Conservation (phyloP, 192 early-diverging fungal species). For the Coemansia sp. region DNA sequence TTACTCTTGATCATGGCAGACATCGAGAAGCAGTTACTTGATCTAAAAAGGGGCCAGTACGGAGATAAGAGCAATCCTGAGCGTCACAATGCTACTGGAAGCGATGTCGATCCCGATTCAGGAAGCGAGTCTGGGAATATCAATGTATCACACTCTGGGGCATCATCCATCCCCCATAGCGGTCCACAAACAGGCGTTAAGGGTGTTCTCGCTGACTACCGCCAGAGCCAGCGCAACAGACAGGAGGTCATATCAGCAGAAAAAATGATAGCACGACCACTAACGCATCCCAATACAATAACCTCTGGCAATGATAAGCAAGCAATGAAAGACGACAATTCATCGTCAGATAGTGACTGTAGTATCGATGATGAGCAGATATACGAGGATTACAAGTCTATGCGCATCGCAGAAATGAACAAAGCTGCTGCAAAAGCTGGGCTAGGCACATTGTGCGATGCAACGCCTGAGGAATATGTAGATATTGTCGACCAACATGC, state of each 20-base stretch:
- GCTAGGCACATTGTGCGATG: slow-evolving; percentile 16
- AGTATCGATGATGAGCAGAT: slow-evolving; percentile 19
- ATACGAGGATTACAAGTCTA: slow-evolving; percentile 36
- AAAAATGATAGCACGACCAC: slow-evolving; percentile 7
- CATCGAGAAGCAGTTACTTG: slow-evolving; percentile 16
- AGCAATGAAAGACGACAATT: not conserved
- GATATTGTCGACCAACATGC: slow-evolving; percentile 39
- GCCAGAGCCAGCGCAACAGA: slow-evolving; percentile 12
- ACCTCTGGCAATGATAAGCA: slow-evolving; percentile 19
- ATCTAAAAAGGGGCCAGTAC: not conserved
- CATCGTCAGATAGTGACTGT: slow-evolving; percentile 1
- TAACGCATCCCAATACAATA: slow-evolving; percentile 6
- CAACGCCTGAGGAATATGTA: slow-evolving; percentile 38
- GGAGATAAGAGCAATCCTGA: slow-evolving; percentile 18
- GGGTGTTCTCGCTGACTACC: slow-evolving; percentile 49
- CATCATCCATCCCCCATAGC: not conserved
- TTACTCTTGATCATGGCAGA: slow-evolving; percentile 12
- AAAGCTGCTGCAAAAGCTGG: slow-evolving; percentile 10
- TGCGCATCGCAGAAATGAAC: slow-evolving; percentile 20
- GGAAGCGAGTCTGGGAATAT: not conserved
- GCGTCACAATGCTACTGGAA: slow-evolving; percentile 8
- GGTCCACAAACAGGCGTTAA: slow-evolving; percentile 52
- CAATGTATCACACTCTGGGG: not conserved
- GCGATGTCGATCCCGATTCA: slow-evolving; percentile 6
- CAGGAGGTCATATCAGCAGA: slow-evolving; percentile 1